Base-by-base conservation (phyloP, 441 rosid genomes). In the Brassica hybrid region DNA sequence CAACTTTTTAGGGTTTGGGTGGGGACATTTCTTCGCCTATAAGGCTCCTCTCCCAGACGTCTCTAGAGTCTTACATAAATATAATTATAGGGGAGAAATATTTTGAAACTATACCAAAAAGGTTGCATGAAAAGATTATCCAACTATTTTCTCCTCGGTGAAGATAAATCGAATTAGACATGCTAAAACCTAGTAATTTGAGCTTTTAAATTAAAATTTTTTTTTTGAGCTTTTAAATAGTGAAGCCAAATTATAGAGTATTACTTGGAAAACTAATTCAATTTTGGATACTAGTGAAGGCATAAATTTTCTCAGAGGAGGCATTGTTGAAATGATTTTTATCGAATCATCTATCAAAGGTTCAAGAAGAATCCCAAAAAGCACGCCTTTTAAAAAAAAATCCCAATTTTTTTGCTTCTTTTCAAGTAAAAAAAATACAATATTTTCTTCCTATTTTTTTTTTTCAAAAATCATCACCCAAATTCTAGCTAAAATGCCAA, bases 1-100 rank as follows among this genome's bases (percentile, higher is more conserved):
- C 72, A 71, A 62, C 62, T 78, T 74, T 79, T 79, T 79, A 79
- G 82, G 82, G 82, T 64, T 79, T 63, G 50, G 38, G 78, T 79
- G 75, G 78, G 71, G 78, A 73, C 74, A n/a, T 74, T 69, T 70
- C 82, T 79, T 79, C 79, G 72, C 58, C 82, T 74, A 64, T 79
- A 79, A 79, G 82, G 45, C 71, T 79, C 58, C 79, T 64, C 67
- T 74, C 71, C 8, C 16, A 67, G 48, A 30, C 74, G 23, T 79
- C 79, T 56, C 71, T 69, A 27, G 72, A 74, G 59, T 74, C 65
- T 69, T 27, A 63, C 69, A 64, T 74, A 68, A 16, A 14, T 17
- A 45, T 78, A 73, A 68, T 36, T 69, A 74, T 74, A 69, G 77
- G 62, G 38, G 52, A 54, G 43, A 62, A 54, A 62, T 34, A 25